Conservation (phyloP, 805 yeast genomes). For the Diddensiella caesifluorescens region DNA sequence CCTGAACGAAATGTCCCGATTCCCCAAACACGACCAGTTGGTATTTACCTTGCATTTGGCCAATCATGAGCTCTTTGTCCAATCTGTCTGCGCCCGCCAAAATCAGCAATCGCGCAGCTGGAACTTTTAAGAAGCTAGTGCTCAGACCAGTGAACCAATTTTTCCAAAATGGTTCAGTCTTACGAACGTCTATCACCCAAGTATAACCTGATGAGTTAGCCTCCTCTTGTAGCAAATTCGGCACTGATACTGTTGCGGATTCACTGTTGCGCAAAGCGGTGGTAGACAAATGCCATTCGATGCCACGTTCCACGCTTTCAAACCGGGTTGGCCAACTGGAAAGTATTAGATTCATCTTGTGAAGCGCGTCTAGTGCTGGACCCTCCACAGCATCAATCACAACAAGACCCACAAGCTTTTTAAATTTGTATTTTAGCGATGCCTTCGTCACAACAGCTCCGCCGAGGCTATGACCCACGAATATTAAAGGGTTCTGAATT, state of each 20-base stretch:
- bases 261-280: conserved; percentile 47
- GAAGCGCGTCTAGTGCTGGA: conserved; percentile 68
- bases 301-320: conserved; percentile 48
- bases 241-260: conserved; percentile 76
- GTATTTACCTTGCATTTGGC: conserved; percentile 96
- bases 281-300: conserved; percentile 74
- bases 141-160: conserved; percentile 77
- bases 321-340: conserved; percentile 60
- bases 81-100: conserved; percentile 86
- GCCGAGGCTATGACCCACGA: conserved; percentile 90
- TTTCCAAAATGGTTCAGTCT: conserved; percentile 68
- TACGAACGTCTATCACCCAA: conserved; percentile 63
- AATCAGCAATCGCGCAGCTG: conserved; percentile 64
- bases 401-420: conserved; percentile 56
- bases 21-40: conserved; percentile 79
- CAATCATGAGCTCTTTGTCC: conserved; percentile 81
- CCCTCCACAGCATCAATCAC: conserved; percentile 94
- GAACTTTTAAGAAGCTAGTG: conserved; percentile 40
- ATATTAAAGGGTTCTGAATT: conserved; percentile 34
- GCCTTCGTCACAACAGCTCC: conserved; percentile 73
- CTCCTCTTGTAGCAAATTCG: conserved; percentile 46
- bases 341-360: conserved; percentile 63
- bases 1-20: conserved; percentile 93
- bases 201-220: conserved; percentile 27
- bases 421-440: conserved; percentile 26